Conservation (phyloP, 163 green algal genomes). For the Prototheca wickerhamii region DNA sequence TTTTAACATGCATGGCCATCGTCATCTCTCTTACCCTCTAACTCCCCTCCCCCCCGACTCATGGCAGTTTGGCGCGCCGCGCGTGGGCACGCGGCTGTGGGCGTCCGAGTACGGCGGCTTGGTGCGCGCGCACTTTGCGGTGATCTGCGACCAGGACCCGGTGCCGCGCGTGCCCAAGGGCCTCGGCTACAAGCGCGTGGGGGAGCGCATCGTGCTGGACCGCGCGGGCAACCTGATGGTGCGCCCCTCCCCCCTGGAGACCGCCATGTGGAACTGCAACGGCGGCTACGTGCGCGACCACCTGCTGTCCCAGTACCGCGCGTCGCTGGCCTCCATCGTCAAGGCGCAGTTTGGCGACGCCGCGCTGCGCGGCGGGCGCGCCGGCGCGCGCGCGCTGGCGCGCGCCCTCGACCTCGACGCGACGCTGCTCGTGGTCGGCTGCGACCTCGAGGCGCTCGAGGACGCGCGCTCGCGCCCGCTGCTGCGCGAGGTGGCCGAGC, state of each 20-base stretch:
- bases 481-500: background rate
- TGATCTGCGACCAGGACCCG: constrained; percentile 32
- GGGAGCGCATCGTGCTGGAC: constrained; percentile 23
- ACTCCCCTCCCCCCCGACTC: background rate
- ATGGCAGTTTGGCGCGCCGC: constrained; percentile 32
- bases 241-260: constrained; percentile 25
- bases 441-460: background rate
- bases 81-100: constrained; percentile 55
- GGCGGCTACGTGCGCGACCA: constrained; percentile 10
- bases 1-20: background rate
- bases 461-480: background rate
- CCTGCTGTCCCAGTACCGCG: constrained; percentile 9
- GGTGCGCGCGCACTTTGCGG: constrained; percentile 47
- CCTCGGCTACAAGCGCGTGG: constrained; percentile 28
- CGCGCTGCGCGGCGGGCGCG: constrained; percentile 4
- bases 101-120: constrained; percentile 37
- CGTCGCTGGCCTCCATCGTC: constrained; percentile 9
- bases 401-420: background rate
- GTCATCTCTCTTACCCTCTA: background rate
- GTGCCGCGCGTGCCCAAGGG: constrained; percentile 20
- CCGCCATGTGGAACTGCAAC: background rate
- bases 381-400: constrained; percentile 7
- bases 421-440: background rate
- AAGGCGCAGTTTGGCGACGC: constrained; percentile 16
- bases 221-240: constrained; percentile 33